A percentile compares a stretch with the other conserved stretches of the same genome.
Evolutionary conservation across 1,284 basidiomycete species (phyloP).

Genomic region (Lentinula novae-zelandiae): DNA sequence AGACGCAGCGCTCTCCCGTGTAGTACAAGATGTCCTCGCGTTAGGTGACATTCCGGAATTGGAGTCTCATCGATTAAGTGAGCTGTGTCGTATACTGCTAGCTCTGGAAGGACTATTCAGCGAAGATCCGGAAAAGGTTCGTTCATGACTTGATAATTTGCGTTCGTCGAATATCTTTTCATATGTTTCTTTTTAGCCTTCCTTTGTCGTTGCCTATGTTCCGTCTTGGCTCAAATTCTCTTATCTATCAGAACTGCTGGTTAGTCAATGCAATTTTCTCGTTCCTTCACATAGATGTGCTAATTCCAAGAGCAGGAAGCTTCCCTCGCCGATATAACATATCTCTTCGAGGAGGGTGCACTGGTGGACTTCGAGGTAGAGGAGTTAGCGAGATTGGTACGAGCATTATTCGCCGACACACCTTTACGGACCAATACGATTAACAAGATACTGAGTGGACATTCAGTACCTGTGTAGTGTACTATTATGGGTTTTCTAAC

Average conservation of each 20-base stretch:
- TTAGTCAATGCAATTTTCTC: conserved; percentile 33
- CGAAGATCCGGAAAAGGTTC: conserved; percentile 56
- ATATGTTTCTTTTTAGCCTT: conserved; percentile 39
- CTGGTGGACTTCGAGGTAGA: conserved; percentile 87
- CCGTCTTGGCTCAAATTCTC: conserved; percentile 95
- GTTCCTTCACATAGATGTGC: background rate
- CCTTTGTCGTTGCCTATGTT: conserved; percentile 72
- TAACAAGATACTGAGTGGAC: conserved; percentile 62
- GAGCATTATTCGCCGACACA: conserved; percentile 91
- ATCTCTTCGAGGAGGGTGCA: conserved; percentile 88
- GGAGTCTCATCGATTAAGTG: conserved; percentile 82
- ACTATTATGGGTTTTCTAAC: background rate
- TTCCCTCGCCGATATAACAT: conserved; percentile 91
- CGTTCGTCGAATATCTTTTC: background rate
- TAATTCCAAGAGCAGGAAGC: conserved; percentile 59
- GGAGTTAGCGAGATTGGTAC: conserved; percentile 80
- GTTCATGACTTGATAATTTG: conserved; percentile 13
- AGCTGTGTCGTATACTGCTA: conserved; percentile 77
- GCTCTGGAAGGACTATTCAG: conserved; percentile 80
- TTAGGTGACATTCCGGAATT: conserved; percentile 88
- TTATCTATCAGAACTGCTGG: conserved; percentile 87
- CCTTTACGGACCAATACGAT: conserved; percentile 77
- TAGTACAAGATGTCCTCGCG: conserved; percentile 75
- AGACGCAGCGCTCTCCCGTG: conserved; percentile 65
- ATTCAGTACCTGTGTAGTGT: conserved; percentile 32